Percentiles rank a stretch among this genome's conserved stretches.
These are phyloP conservation scores for Phytophthora sp. DNA, from an alignment of 352 stramenopile genomes.

Conservation along the genomic window DNA sequence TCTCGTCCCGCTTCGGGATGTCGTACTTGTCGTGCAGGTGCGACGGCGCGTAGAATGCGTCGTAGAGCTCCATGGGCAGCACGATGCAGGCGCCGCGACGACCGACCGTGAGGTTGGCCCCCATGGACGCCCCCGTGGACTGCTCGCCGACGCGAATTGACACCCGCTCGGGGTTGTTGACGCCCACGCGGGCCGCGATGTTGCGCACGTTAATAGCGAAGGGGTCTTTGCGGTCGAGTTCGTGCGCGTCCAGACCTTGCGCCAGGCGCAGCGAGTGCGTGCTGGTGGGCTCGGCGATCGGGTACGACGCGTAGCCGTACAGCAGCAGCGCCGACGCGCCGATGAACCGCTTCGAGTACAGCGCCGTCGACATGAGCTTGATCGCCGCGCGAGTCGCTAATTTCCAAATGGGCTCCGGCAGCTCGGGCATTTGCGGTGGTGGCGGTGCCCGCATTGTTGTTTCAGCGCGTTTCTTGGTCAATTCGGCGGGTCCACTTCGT, in stretches of 20 bases:
- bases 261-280: slow-evolving; percentile 61
- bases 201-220: slow-evolving; percentile 72
- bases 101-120: slow-evolving; percentile 64
- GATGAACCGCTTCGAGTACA: slow-evolving; percentile 42
- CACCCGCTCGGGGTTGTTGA: slow-evolving; percentile 73
- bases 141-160: slow-evolving; percentile 70
- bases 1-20: slow-evolving; percentile 73
- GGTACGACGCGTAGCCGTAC: slow-evolving; percentile 49
- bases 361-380: slow-evolving; percentile 36
- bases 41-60: slow-evolving; percentile 68
- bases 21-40: slow-evolving; percentile 56
- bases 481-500: slow-evolving; percentile 19
- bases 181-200: slow-evolving; percentile 64
- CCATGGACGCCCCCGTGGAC: slow-evolving; percentile 65
- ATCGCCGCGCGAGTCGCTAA: slow-evolving; percentile 20
- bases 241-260: slow-evolving; percentile 56
- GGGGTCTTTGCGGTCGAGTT: slow-evolving; percentile 56
- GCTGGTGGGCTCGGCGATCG: slow-evolving; percentile 67
- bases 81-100: slow-evolving; percentile 68
- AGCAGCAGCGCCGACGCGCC: slow-evolving; percentile 29
- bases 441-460: slow-evolving; percentile 8
- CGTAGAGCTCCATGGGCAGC: slow-evolving; percentile 81
- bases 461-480: slow-evolving; percentile 17
- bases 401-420: slow-evolving; percentile 38
- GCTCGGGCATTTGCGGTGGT: slow-evolving; percentile 1